Percentiles rank a stretch among this genome's conserved stretches.
These are phyloP conservation scores for Cytospora chrysosperma DNA, from an alignment of 2,329 filamentous ascomycete genomes.

Conservation along the genomic window DNA sequence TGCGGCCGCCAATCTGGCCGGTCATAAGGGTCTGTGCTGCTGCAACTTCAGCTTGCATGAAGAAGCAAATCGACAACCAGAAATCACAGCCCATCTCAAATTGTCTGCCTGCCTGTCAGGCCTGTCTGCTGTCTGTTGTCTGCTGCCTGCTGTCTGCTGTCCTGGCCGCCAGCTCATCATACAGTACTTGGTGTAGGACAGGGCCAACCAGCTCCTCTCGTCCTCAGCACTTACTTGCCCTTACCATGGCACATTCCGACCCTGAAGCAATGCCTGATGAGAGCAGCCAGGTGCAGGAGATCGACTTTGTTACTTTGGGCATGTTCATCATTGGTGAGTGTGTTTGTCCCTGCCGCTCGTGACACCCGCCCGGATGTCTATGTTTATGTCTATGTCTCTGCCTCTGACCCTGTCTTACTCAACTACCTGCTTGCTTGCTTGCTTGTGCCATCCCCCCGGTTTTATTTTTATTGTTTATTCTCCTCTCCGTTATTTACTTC, in stretches of 20 bases:
- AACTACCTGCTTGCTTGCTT: constrained; percentile 8
- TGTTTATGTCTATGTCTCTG: too few relatives aligned
- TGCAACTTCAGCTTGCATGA: background rate
- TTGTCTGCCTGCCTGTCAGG: too few relatives aligned
- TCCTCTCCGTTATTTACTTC: background rate
- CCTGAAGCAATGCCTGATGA: constrained; percentile 29
- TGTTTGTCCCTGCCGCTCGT: background rate
- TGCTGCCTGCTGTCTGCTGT: too few relatives aligned
- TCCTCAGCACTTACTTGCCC: background rate
- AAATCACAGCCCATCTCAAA: constrained; percentile 33
- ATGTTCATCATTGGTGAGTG: constrained; percentile 70
- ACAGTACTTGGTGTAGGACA: background rate
- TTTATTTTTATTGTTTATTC: background rate
- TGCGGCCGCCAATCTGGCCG: too few relatives aligned
- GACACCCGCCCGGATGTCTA: background rate
- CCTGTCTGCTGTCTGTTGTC: too few relatives aligned
- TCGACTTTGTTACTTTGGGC: constrained; percentile 69
- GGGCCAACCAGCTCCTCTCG: constrained; percentile 1
- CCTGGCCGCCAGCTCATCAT: constrained; percentile 12
- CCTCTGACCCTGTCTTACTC: background rate
- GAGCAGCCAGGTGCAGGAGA: constrained; percentile 35
- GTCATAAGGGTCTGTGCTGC: background rate
- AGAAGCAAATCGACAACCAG: background rate
- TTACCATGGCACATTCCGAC: background rate
- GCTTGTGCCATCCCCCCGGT: too few relatives aligned